Percentiles rank a stretch among this genome's conserved stretches.
These are phyloP conservation scores for Boletus semigastroideus DNA, from an alignment of 1,284 basidiomycete species.

Conservation along the genomic window DNA sequence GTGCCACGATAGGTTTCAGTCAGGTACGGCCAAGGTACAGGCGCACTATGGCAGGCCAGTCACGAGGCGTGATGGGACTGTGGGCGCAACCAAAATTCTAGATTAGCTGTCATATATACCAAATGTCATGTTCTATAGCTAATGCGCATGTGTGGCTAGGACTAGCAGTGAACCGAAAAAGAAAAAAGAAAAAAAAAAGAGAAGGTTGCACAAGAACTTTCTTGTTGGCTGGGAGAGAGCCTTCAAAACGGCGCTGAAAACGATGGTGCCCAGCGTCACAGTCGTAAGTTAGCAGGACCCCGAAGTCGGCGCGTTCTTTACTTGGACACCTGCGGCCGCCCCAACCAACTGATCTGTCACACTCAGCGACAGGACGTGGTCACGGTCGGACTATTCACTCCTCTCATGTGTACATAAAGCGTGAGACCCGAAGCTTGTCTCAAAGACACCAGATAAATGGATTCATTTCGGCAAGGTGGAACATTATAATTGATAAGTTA, in stretches of 20 bases:
- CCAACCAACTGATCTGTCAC: conserved; percentile 8
- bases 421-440: conserved; percentile 11
- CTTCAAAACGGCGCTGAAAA: neutral
- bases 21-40: conserved; percentile 17
- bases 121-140: conserved; percentile 29
- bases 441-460: conserved; percentile 9
- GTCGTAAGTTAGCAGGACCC: neutral
- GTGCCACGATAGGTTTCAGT: neutral
- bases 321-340: conserved; percentile 5
- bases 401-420: neutral
- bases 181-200: neutral
- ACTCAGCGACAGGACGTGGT: conserved; percentile 9
- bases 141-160: conserved; percentile 16
- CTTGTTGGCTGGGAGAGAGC: neutral
- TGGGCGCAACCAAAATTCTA: conserved; percentile 20
- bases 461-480: conserved; percentile 14
- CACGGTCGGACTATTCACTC: neutral
- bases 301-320: conserved; percentile 8
- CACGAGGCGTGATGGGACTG: conserved; percentile 5
- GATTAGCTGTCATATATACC: conserved; percentile 10
- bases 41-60: neutral
- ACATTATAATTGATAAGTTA: neutral
- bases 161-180: conserved; percentile 18
- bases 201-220: neutral
- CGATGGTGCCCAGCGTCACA: neutral